Base-by-base conservation (phyloP, 305 asterid species). In the Stenogyne calaminthoides region DNA sequence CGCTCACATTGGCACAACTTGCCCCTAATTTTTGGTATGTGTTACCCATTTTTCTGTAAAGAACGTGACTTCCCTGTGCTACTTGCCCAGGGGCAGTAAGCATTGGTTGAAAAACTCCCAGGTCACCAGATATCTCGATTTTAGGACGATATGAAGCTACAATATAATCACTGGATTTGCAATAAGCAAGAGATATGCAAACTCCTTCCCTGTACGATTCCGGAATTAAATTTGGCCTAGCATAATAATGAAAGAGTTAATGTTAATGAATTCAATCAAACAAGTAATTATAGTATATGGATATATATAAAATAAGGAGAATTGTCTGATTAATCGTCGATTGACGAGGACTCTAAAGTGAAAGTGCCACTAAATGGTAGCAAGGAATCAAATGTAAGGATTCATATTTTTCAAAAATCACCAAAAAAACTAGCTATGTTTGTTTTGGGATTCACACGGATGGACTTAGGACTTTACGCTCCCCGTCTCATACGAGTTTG, bases 101-200 rank as follows among this genome's bases (percentile, higher is more conserved):
- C 56, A 74, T 64, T n/a, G 86, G 76, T 71, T 86, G 98, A 55
- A 94, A 78, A 68, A 80, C 71, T 73, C 71, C 77, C 32, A 67
- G 8, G 62, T 78, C 82, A 37, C 78, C 68, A 42, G 70, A 56
- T 14, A 14, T 70, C 81, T 84, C 96, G 7, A 90, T 77, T 86
- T 80, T 91, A 64, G 99, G 97, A 75, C 97, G 99, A 82, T 86
- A 94, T 70, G 97, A 81, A 59, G 97, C 96, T 57, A 90, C 95
- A 75, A 91, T 79, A 68, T 94, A 83, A 22, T 84, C 85, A 29
- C 77, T 78, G 15, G 64, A 52, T 60, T 81, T 71, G 74, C 88
- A 82, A 70, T 76, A 86, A 73, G 98, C 90, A 59, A 88, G 88
- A 70, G 99, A 90, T 64, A 94, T 88, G 71, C 97, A 94, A 64